A percentile compares a stretch with the other conserved stretches of the same genome.
These are phyloP conservation scores for Solanum tarijense DNA, from an alignment of 257 asterid species.

Conservation along the genomic window DNA sequence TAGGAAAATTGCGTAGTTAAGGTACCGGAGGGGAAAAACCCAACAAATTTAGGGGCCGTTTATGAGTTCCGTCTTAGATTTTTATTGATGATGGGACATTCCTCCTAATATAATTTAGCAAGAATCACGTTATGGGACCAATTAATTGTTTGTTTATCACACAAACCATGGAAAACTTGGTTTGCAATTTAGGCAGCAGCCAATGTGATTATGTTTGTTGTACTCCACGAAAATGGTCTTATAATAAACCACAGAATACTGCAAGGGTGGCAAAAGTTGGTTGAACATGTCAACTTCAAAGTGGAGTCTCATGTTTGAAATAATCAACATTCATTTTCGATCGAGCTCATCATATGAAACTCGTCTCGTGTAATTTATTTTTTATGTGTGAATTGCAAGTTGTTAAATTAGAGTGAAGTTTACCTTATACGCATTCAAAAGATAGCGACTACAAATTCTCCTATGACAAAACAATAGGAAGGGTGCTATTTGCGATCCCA, in stretches of 20 bases:
- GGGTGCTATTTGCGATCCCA: neutral
- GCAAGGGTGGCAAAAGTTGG: neutral
- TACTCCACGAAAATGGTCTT: neutral
- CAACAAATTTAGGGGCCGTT: too few relatives aligned
- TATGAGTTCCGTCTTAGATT: neutral
- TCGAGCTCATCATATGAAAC: neutral
- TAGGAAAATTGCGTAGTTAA: too few relatives aligned
- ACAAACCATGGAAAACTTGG: neutral
- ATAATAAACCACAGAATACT: neutral
- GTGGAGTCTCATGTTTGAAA: neutral
- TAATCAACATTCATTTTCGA: neutral
- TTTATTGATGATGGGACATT: neutral
- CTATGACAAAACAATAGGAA: neutral
- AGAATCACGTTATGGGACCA: neutral
- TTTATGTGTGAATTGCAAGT: fast-evolving
- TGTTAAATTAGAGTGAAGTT: neutral
- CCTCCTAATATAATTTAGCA: neutral
- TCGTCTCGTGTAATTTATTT: neutral
- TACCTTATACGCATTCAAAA: neutral
- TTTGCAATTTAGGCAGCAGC: neutral
- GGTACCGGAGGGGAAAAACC: too few relatives aligned
- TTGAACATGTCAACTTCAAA: neutral
- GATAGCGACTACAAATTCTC: fast-evolving
- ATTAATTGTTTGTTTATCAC: neutral
- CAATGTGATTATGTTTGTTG: neutral